Evolutionary conservation across 257 asterid species (phyloP).

Genomic region (Anisodus tanguticus): DNA sequence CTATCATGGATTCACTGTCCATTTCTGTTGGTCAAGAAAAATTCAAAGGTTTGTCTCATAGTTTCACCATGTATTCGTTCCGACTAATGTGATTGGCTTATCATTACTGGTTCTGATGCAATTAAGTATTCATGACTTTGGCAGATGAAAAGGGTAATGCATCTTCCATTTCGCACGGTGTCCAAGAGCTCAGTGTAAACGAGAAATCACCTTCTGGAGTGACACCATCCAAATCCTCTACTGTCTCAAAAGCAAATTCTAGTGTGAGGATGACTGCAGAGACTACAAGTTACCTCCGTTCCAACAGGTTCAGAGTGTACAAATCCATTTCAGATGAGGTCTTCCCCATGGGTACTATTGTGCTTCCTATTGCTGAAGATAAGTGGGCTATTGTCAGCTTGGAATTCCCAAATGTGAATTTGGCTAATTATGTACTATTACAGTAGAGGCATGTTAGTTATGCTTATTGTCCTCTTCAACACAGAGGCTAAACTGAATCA

Average conservation of each 20-base stretch:
- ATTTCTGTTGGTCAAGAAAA: constrained; percentile 31
- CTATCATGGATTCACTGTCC: constrained; percentile 29
- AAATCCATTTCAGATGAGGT: constrained; percentile 45
- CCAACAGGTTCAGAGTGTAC: constrained; percentile 46
- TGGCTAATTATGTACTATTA: constrained; percentile 16
- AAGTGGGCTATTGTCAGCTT: constrained; percentile 50
- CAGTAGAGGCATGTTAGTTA: constrained; percentile 1
- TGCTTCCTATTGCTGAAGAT: constrained; percentile 49
- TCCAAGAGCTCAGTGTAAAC: not conserved
- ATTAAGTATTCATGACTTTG: not conserved
- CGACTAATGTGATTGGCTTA: not conserved
- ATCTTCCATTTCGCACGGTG: not conserved
- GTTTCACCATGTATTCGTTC: not conserved
- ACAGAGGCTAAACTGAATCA: constrained; percentile 15
- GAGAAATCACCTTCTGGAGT: not conserved
- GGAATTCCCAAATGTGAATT: constrained; percentile 44
- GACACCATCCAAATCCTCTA: not conserved
- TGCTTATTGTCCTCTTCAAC: not conserved
- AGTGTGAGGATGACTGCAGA: constrained; percentile 12
- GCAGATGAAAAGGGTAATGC: constrained; percentile 11
- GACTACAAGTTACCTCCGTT: constrained; percentile 43
- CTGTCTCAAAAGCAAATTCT: not conserved
- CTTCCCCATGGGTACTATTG: constrained; percentile 38
- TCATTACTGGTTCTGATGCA: not conserved
- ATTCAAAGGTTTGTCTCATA: constrained; percentile 2